Base-by-base conservation (phyloP, 306 rosid species). In the Lithocarpus polystachyus region DNA sequence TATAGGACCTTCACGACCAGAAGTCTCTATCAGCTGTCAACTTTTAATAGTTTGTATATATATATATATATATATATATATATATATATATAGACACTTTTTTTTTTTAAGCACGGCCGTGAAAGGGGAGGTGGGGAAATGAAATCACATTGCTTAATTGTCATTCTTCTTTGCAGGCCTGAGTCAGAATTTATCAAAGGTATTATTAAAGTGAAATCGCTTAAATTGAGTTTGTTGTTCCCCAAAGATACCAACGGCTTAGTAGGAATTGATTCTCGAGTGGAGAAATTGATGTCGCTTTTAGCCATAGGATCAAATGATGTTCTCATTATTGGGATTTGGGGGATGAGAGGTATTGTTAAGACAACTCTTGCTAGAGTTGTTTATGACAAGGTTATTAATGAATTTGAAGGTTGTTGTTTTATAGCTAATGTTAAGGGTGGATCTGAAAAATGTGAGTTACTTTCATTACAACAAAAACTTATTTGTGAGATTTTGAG, bases 321-420 rank as follows among this genome's bases (percentile, higher is more conserved):
- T 28, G 29, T 28, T 78, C 83, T 74, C 75, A 81, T 85, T 11
- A 67, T 85, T 29, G 85, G 88, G 51, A 81, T 85, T 75, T 85
- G 85, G 83, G 88, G 88, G 55, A 85, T 75, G 81, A 79, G 86
- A 0, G 81, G 81, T 0, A 37, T 37, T 4, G 43, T 7, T 6
- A 37, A 37, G 43, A 37, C 43, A 37, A 37, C 43, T 37, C 8
- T 78, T 56, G 88, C 88, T 12, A 75, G 81, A 71, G 29, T 26
- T 52, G 72, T 82, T 17, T 82, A 82, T 18, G 76, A 81, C 69
- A 85, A 24, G 18, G 2, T 45, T 12, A 1, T 10, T 2, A 13
- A 4, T 10, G 8, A 22, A 3, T 71, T 71, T 43, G 8, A 75
- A 2, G 71, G 67, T 72, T 18, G 62, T 7, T 78, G 84, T 79